Conservation (phyloP, 257 asterid species). For the Przewalskia tangutica region DNA sequence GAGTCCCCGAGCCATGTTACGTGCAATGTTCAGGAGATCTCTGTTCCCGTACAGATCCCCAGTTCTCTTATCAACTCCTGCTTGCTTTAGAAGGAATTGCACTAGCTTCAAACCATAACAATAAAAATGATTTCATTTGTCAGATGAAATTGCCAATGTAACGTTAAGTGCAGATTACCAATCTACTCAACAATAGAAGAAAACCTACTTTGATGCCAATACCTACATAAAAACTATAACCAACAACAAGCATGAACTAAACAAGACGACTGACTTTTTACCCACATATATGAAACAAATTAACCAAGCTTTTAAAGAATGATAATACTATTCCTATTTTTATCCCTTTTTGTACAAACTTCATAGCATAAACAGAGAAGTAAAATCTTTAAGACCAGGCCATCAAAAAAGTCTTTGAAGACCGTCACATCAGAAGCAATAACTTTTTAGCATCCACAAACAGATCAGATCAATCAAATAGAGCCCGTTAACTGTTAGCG, state of each 20-base stretch:
- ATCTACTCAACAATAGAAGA: neutral
- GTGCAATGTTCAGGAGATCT: slow-evolving; percentile 82
- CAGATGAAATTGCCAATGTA: neutral
- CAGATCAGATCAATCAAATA: neutral
- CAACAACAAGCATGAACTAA: neutral
- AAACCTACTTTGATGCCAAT: neutral
- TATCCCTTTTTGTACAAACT: neutral
- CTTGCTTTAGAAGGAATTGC: slow-evolving; percentile 90
- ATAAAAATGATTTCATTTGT: slow-evolving; percentile 9
- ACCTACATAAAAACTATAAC: neutral
- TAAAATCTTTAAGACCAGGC: neutral
- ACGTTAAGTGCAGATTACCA: neutral
- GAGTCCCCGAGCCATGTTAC: slow-evolving; percentile 96
- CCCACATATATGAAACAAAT: neutral
- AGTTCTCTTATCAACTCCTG: slow-evolving; percentile 87
- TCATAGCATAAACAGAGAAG: neutral
- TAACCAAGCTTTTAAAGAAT: neutral
- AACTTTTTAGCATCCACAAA: neutral
- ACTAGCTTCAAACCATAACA: slow-evolving; percentile 61
- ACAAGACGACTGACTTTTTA: neutral
- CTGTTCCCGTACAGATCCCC: slow-evolving; percentile 96
- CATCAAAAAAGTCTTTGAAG: neutral
- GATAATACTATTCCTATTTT: neutral
- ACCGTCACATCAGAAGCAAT: neutral
- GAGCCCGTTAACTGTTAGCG: neutral